Evolutionary conservation across 2,329 filamentous ascomycete species (phyloP).

Genomic region (Calonectria crousiana): DNA sequence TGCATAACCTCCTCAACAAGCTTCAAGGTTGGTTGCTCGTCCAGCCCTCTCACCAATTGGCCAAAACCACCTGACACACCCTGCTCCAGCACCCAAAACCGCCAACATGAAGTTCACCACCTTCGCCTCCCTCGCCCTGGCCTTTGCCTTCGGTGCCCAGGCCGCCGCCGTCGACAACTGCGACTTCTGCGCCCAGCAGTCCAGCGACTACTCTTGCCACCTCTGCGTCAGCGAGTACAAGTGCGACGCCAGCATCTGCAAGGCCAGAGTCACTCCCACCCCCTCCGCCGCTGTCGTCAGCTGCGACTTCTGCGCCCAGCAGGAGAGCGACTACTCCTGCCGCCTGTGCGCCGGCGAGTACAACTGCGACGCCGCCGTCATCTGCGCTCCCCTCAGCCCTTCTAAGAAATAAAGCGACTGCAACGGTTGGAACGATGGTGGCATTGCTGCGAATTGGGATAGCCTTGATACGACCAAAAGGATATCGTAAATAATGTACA

Average conservation of each 20-base stretch:
- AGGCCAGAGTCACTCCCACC: background rate
- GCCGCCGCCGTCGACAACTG: background rate
- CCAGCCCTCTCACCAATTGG: background rate
- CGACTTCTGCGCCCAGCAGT: background rate
- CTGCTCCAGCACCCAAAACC: background rate
- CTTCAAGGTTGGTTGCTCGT: background rate
- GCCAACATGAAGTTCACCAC: background rate
- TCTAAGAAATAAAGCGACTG: background rate
- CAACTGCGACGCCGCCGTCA: background rate
- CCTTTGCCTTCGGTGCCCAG: background rate
- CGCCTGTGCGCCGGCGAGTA: constrained; percentile 3
- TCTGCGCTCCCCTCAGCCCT: background rate
- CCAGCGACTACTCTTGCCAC: constrained; percentile 2
- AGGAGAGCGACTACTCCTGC: background rate
- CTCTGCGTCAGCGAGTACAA: constrained; percentile 3
- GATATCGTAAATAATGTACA: background rate
- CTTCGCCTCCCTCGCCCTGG: background rate
- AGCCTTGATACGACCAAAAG: background rate
- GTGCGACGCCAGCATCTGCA: constrained; percentile 1
- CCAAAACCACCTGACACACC: background rate
- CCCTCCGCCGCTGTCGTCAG: background rate
- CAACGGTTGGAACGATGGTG: background rate
- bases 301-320: background rate
- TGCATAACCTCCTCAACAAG: background rate
- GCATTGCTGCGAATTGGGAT: background rate